Percentiles rank a stretch among this genome's conserved stretches.
phyloP scores from a whole-genome alignment of 2,329 filamentous ascomycete genomes.

The Aspergillus sp. region DNA sequence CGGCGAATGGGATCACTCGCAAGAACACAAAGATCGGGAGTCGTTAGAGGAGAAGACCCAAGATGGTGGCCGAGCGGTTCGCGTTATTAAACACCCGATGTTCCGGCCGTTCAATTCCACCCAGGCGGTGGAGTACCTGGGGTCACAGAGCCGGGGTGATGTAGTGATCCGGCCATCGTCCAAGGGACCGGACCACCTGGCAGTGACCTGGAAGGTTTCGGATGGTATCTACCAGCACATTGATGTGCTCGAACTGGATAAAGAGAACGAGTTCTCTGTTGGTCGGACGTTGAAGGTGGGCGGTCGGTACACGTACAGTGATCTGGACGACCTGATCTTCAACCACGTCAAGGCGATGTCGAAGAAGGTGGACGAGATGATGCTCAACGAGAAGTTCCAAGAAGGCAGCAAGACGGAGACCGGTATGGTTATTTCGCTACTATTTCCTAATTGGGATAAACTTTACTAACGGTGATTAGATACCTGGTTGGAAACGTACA shows the following conservation, averaged over 20 bases:
- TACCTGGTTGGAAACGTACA: conserved; percentile 92
- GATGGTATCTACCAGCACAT: conserved; percentile 97
- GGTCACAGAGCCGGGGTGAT: conserved; percentile 77
- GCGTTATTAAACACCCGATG: conserved; percentile 95
- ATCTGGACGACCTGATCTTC: conserved; percentile 95
- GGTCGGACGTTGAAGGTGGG: conserved; percentile 78
- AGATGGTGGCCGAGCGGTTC: conserved; percentile 73
- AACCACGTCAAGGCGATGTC: conserved; percentile 97
- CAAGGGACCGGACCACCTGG: conserved; percentile 89
- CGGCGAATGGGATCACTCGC: conserved; percentile 78
- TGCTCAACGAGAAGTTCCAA: conserved; percentile 90
- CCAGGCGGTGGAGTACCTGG: conserved; percentile 89
- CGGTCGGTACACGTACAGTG: conserved; percentile 84
- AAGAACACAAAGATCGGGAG: conserved; percentile 76
- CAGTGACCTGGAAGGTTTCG: conserved; percentile 96
- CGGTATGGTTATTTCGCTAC: conserved; percentile 54
- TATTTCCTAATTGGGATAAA: no score
- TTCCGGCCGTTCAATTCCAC: conserved; percentile 89
- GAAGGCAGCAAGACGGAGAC: conserved; percentile 70
- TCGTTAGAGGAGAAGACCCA: conserved; percentile 80
- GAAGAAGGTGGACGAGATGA: conserved; percentile 94
- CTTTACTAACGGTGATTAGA: conserved; percentile 47
- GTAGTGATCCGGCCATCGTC: conserved; percentile 93
- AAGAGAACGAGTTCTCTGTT: conserved; percentile 93
- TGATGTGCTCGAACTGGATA: conserved; percentile 92